Evolutionary conservation across 208 protist species (phyloP), one percentile per base, ranked within the genome.

Genomic region (Wallacemonas sp.): DNA sequence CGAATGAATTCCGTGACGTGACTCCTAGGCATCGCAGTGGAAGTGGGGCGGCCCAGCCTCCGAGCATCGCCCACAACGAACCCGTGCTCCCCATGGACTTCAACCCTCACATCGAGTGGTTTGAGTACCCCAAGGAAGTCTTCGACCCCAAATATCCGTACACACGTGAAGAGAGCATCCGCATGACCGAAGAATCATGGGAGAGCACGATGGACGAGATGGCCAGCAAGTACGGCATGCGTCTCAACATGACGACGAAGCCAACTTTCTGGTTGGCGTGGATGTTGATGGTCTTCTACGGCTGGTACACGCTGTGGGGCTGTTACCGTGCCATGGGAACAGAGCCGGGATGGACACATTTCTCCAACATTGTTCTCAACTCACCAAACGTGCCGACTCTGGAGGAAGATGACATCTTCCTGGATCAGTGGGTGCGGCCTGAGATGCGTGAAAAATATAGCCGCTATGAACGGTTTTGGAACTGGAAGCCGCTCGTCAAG

Each of bases 31-130:
- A 38, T 0, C 12, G 34, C 22, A 19, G 21, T 27, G 39, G 68
- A 19, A 55, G 72, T 15, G 72, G 74, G 27, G 70, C 65, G 21
- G 73, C 84, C 24, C 77, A 78, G 54, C 84, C 85, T 17, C 90
- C 90, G 46, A 77, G 77, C 27, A 90, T 93, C 53, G 56, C 62
- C 45, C 71, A 91, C 72, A 92, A 93, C 65, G 90, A 92, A 44
- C 90, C 86, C 6, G 63, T 96, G n/a, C 41, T 86, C 24, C 90
- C 90, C 0, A 91, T 96, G 79, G 90, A 96, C 79, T 93, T 96
- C 71, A 96, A 94, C 68, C 90, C 90, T 3, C 90, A 96, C 70
- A 96, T 96, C 67, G 86, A 96, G 69, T 96, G 86, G 86, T 96
- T 92, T 66, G 90, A 96, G 70, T 96, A 91, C 66, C 90, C 90